Conservation (phyloP, 306 rosid species). For the Hippophae gyantsensis region DNA sequence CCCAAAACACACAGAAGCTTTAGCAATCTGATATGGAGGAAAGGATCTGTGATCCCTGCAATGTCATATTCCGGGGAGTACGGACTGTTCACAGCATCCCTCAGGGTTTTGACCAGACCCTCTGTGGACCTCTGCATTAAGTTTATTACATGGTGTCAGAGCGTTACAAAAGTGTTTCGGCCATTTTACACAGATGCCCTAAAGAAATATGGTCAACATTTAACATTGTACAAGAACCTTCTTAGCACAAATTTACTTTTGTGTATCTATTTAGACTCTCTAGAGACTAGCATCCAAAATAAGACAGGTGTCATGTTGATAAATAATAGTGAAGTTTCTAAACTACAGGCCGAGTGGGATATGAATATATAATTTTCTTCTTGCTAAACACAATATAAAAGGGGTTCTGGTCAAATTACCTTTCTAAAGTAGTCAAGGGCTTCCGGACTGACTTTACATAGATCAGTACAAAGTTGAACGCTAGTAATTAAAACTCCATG, state of each 20-base stretch:
- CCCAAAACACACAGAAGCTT: constrained; percentile 83
- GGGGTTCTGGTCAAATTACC: constrained; percentile 39
- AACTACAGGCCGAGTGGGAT: too few species aligned
- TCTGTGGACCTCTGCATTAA: constrained; percentile 76
- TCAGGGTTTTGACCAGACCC: constrained; percentile 74
- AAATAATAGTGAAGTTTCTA: too few species aligned
- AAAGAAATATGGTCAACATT: background rate
- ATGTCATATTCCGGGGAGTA: constrained; percentile 92
- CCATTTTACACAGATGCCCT: constrained; percentile 14
- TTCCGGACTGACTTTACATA: constrained; percentile 73
- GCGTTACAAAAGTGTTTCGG: constrained; percentile 7
- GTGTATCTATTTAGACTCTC: background rate
- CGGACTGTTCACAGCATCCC: constrained; percentile 83
- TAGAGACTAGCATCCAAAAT: background rate
- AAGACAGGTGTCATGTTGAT: background rate
- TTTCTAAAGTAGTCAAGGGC: constrained; percentile 83
- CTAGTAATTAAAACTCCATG: constrained; percentile 96
- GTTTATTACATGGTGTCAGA: constrained; percentile 10
- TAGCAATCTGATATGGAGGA: constrained; percentile 90
- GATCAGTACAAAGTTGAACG: constrained; percentile 94
- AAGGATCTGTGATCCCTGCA: constrained; percentile 96
- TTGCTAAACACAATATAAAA: too few species aligned
- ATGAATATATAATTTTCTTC: too few species aligned
- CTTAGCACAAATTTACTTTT: constrained; percentile 5
- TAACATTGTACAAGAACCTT: constrained; percentile 7